phyloP scores from a whole-genome alignment of 1,139 yeast species.

The Kodamaea fungicola region DNA sequence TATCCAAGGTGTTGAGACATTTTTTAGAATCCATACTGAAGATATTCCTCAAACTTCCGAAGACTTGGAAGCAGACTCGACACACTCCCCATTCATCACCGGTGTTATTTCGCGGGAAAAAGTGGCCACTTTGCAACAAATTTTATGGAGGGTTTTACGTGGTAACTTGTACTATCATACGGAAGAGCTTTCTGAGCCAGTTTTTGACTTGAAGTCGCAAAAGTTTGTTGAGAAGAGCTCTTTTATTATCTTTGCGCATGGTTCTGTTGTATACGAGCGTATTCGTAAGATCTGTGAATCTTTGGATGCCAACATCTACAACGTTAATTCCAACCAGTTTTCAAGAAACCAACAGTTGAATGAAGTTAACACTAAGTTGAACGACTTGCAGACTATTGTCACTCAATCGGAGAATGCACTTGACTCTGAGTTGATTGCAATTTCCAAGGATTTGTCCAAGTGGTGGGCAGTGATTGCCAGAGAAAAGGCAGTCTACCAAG shows the following conservation, averaged over 20 bases:
- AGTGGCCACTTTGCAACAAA: slow-evolving; percentile 71
- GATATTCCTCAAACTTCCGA: slow-evolving; percentile 11
- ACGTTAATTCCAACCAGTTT: slow-evolving; percentile 28
- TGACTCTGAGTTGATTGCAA: slow-evolving; percentile 65
- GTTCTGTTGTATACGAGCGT: slow-evolving; percentile 37
- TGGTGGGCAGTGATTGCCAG: slow-evolving; percentile 71
- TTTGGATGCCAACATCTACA: slow-evolving; percentile 42
- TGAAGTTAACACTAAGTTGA: slow-evolving; percentile 52
- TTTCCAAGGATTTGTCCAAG: slow-evolving; percentile 65
- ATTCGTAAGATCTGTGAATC: slow-evolving; percentile 45
- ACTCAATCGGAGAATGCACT: slow-evolving; percentile 54
- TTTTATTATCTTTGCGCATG: slow-evolving; percentile 46
- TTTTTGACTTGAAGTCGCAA: slow-evolving; percentile 36
- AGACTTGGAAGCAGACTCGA: slow-evolving; percentile 7
- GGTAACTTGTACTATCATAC: slow-evolving; percentile 82
- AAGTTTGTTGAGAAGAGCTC: slow-evolving; percentile 34
- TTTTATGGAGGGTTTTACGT: slow-evolving; percentile 88
- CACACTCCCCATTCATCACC: slow-evolving; percentile 51
- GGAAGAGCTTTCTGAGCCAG: slow-evolving; percentile 60
- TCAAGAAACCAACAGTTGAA: slow-evolving; percentile 47
- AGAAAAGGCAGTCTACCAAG: slow-evolving; percentile 66
- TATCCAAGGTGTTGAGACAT: slow-evolving; percentile 62
- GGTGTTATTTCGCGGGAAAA: slow-evolving; percentile 81
- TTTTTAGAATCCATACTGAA: slow-evolving; percentile 45
- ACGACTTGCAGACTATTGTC: slow-evolving; percentile 59